phyloP scores from a whole-genome alignment of 345 rosid genomes.

The Schrenkiella parvula region DNA sequence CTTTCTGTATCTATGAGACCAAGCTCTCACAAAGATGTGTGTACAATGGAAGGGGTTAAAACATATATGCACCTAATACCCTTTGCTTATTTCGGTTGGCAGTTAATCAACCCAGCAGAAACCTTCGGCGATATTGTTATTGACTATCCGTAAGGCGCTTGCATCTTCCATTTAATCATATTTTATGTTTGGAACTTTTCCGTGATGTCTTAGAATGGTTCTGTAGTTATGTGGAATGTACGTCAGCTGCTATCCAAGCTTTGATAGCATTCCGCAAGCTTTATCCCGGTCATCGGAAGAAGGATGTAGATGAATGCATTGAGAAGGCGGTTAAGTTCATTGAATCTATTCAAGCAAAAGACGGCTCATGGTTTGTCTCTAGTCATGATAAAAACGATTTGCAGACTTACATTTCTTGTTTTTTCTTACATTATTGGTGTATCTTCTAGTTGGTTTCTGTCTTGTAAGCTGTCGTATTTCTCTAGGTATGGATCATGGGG shows the following conservation, averaged over 20 bases:
- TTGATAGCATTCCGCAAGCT: conserved; percentile 59
- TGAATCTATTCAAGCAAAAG: conserved; percentile 64
- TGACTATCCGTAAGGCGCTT: conserved; percentile 82
- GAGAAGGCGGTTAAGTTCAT: conserved; percentile 59
- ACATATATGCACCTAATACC: neutral
- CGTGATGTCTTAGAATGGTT: conserved; percentile 20
- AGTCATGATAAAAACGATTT: neutral
- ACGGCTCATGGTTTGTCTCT: conserved; percentile 90
- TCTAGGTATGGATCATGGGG: conserved; percentile 96
- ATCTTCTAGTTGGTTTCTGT: neutral
- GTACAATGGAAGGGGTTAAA: neutral
- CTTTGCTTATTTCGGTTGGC: conserved; percentile 24
- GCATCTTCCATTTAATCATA: conserved; percentile 11
- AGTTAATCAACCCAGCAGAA: conserved; percentile 96
- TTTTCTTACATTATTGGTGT: neutral
- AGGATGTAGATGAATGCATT: conserved; percentile 73
- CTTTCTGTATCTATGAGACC: neutral
- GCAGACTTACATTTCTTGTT: neutral
- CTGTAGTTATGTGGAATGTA: conserved; percentile 85
- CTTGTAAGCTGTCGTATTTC: neutral
- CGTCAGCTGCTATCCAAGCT: conserved; percentile 91
- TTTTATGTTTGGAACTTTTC: neutral
- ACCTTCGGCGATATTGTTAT: conserved; percentile 97
- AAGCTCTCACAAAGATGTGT: neutral
- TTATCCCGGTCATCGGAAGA: conserved; percentile 70